Evolutionary conservation across 176 grass and related monocot genomes (phyloP), one percentile per base, ranked within the genome.

Genomic region (Elymus sibiricus): DNA sequence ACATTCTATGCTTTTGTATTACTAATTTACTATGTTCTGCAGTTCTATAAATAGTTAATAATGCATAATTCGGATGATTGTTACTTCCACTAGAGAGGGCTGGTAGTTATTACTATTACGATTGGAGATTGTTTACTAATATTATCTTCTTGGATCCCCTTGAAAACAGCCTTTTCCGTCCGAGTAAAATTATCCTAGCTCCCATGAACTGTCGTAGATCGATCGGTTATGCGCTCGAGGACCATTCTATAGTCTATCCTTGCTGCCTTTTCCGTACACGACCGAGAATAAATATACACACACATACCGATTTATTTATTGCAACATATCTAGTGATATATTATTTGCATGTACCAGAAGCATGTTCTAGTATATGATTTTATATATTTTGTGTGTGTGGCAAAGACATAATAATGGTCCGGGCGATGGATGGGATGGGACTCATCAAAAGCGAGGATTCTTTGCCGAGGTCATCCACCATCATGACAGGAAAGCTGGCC

Each of bases 371-470:
- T 51, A 76, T 83, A 61, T 42, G 37, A 74, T 29, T 37, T 25
- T 26, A 24, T n/a, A 35, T 47, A 21, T 19, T 77, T 47, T 82
- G 1, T 22, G 7, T 7, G 21, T 27, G 7, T 74, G 64, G 28
- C 80, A 31, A 74, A 83, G 86, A 87, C 89, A 61, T 46, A 87
- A 91, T 76, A 80, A 84, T 75, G 80, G 38, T 16, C 59, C 2
- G 6, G 62, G 76, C 74, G 87, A 89, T 85, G 53, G 53, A 56
- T 56, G 53, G 53, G 85, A 87, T 87, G 89, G 76, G 85, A 76
- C 81, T 91, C 47, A 38, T 87, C 47, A 67, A 91, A 90, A 74
- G 85, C 17, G 81, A 62, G 13, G 89, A 84, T 87, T 87, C 89
- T 70, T 76, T 76, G 85, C 85, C 38, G 46, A 91, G 60, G 89